Evolutionary conservation across 164 flowering plant species (phyloP).

Genomic region (Piper betle): DNA sequence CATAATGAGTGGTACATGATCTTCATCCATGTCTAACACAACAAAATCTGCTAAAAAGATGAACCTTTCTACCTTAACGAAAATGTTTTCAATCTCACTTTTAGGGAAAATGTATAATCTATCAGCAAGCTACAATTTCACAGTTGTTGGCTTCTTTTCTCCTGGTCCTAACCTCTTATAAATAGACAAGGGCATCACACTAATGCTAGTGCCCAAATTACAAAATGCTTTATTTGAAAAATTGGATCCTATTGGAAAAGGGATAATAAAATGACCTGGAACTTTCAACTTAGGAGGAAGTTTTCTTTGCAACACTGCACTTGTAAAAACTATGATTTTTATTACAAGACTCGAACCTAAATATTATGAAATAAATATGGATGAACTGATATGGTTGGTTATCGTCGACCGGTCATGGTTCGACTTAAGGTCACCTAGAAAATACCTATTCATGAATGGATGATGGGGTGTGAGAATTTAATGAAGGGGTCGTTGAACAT

Average conservation of each 20-base stretch:
- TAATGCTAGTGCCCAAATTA: background rate
- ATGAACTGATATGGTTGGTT: no score
- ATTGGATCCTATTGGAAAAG: background rate
- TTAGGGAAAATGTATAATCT: background rate
- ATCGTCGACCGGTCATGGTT: no score
- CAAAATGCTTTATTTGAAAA: background rate
- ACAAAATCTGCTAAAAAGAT: no score
- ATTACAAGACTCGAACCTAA: no score
- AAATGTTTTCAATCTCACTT: background rate
- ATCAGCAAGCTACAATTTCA: background rate
- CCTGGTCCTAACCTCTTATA: background rate
- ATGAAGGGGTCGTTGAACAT: no score
- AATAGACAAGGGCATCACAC: background rate
- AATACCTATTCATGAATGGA: no score
- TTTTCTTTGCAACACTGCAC: background rate
- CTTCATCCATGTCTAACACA: no score
- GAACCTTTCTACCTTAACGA: background rate
- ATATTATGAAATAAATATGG: no score
- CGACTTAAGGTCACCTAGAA: no score
- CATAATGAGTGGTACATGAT: no score
- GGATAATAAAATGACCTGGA: background rate
- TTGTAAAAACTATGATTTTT: no score
- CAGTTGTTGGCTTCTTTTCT: background rate
- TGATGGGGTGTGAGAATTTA: no score
- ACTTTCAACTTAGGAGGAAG: background rate